Evolutionary conservation across 2,329 filamentous ascomycete species (phyloP).

Genomic region (Aspergillus transmontanensis): DNA sequence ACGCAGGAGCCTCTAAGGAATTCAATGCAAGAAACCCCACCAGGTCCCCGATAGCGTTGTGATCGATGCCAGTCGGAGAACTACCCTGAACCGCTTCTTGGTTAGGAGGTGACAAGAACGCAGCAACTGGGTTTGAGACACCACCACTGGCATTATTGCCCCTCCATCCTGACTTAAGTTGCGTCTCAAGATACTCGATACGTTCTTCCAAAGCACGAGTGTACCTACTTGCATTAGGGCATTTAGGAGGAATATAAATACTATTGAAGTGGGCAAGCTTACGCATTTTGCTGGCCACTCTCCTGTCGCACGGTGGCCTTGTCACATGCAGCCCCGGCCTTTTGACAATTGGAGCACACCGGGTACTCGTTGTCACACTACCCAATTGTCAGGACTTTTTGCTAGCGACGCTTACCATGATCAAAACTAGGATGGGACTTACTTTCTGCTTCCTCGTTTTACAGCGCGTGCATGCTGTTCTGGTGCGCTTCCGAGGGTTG

Average conservation of each 20-base stretch:
- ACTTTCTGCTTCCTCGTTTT: constrained; percentile 51
- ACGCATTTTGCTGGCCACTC: constrained; percentile 40
- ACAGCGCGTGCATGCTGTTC: constrained; percentile 50
- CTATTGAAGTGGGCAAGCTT: constrained; percentile 11
- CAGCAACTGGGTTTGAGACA: constrained; percentile 20
- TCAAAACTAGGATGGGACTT: constrained; percentile 9
- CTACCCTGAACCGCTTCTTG: constrained; percentile 21
- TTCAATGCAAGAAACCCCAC: constrained; percentile 55
- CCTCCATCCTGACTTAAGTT: constrained; percentile 24
- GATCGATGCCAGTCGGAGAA: constrained; percentile 28
- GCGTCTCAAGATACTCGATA: constrained; percentile 45
- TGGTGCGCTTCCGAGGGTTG: constrained; percentile 49
- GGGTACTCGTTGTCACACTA: constrained; percentile 51
- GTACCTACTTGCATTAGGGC: constrained; percentile 33
- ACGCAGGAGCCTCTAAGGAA: constrained; percentile 49
- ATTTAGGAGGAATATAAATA: neutral
- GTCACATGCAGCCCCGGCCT: constrained; percentile 46
- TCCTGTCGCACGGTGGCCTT: constrained; percentile 46
- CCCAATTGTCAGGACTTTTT: neutral
- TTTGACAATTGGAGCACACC: constrained; percentile 49
- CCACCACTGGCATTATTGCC: constrained; percentile 18
- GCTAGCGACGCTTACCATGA: neutral
- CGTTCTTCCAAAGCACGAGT: constrained; percentile 47
- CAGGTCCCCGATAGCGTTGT: constrained; percentile 46
- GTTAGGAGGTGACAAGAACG: constrained; percentile 28